Base-by-base conservation (phyloP, 2,329 filamentous ascomycete species). In the Reticulascus tulasneorum region DNA sequence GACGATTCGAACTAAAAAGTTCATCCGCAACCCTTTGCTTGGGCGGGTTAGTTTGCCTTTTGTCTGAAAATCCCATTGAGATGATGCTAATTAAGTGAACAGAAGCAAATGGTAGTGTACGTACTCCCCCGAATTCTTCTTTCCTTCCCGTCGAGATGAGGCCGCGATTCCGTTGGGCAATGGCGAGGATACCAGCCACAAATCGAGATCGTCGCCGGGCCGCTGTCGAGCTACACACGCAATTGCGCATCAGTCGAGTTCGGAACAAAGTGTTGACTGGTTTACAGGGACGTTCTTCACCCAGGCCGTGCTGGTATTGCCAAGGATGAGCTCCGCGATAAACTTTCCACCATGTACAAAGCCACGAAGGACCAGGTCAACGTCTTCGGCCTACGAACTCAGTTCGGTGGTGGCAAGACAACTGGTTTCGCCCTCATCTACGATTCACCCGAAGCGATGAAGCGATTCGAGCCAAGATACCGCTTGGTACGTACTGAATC, bases 391-490 rank as follows among this genome's bases (percentile, higher is more conserved):
- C 89, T 98, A 72, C 86, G 88, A 71, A 98, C 93, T 59, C 91
- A 97, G 70, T 98, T 86, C 69, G 93, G 93, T 91, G 93, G 93
- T 67, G 93, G 93, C 79, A 98, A 98, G 86, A 95, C 87, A 71
- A 97, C 91, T 54, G 93, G 93, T 61, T 98, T 98, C 68, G 93
- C 89, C 54, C 88, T 97, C 62, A 79, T 98, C 77, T 98, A 98
- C 82, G 93, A 98, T 75, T 94, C 87, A 54, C 76, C 82, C 65
- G 93, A 98, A 80, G 88, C 90, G 61, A 84, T 98, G 84, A 96
- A 96, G 87, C 97, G 97, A 77, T 98, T 97, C 73, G 93, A 98
- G 83, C 93, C 93, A 60, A 84, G 85, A 74, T 96, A 96, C 85
- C 84, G 93, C 72, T 82, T 96, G 58, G 81, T 98, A 69, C n/a